These are phyloP conservation scores for Arthrobotrys iridis DNA, from an alignment of 2,329 filamentous ascomycete species.

Conservation along the genomic window DNA sequence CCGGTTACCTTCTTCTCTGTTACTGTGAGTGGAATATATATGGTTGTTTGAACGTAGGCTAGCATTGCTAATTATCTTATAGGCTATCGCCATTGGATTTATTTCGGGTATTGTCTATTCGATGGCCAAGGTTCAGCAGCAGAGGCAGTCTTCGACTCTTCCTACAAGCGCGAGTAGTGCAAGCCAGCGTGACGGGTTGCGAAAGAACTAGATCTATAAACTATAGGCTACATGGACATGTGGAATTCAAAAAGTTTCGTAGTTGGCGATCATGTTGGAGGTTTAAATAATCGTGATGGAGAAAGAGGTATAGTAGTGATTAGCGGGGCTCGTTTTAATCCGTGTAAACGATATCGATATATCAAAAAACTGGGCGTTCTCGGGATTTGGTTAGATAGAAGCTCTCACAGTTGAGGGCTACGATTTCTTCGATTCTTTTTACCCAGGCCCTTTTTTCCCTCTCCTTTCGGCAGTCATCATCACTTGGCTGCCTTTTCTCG, in stretches of 20 bases:
- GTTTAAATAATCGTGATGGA: neutral
- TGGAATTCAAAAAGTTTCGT: neutral
- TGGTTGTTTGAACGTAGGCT: neutral
- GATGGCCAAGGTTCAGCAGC: conserved; percentile 84
- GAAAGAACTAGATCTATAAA: conserved; percentile 61
- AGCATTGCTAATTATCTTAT: conserved; percentile 59
- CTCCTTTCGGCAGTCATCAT: neutral
- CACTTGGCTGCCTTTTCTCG: neutral
- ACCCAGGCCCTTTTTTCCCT: conserved; percentile 4
- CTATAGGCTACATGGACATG: neutral
- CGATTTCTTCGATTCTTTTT: conserved; percentile 51
- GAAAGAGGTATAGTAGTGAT: neutral
- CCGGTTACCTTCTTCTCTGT: conserved; percentile 86
- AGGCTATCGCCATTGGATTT: conserved; percentile 90
- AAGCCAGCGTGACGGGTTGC: conserved; percentile 86
- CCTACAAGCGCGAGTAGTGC: conserved; percentile 89
- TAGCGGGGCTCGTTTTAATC: conserved; percentile 3
- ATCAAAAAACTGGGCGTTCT: conserved; percentile 47
- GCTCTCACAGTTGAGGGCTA: conserved; percentile 23
- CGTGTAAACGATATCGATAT: conserved; percentile 45
- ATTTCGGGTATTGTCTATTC: conserved; percentile 91
- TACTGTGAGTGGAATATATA: conserved; percentile 56
- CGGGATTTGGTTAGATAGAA: conserved; percentile 49
- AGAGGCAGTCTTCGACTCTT: conserved; percentile 71
- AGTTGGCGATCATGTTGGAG: neutral